Conservation (phyloP, 352 stramenopile species). For the Globisporangium cystogenes region DNA sequence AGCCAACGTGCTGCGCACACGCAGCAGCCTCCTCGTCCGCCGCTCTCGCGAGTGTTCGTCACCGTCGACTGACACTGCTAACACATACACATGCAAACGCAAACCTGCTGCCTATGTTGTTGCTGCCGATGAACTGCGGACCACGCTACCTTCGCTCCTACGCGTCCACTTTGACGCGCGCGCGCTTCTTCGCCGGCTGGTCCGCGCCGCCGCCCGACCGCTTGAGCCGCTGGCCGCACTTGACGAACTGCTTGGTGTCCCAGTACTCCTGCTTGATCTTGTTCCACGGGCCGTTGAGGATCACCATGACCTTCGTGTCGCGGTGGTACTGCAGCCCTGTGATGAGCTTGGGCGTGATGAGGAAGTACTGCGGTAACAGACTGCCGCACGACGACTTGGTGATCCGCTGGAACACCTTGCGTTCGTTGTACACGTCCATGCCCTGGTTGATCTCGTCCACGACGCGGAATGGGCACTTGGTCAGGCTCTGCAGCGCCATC, state of each 20-base stretch:
- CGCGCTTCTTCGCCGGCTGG: slow-evolving; percentile 13
- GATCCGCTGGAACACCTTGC: slow-evolving; percentile 87
- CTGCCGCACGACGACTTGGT: slow-evolving; percentile 84
- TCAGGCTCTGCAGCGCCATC: slow-evolving; percentile 86
- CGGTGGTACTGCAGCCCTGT: slow-evolving; percentile 77
- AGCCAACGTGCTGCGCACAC: neutral
- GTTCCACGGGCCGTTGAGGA: slow-evolving; percentile 85
- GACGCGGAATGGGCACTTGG: slow-evolving; percentile 83
- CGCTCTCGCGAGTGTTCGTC: neutral
- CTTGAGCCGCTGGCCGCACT: slow-evolving; percentile 30
- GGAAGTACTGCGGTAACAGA: slow-evolving; percentile 85
- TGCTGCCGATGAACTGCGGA: neutral
- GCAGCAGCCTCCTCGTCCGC: neutral
- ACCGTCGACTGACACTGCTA: neutral
- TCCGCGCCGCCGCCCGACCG: slow-evolving; percentile 3
- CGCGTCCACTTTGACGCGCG: slow-evolving; percentile 10
- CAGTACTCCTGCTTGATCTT: slow-evolving; percentile 71
- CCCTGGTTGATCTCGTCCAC: slow-evolving; percentile 90
- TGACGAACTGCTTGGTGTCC: slow-evolving; percentile 53
- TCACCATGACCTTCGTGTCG: slow-evolving; percentile 86
- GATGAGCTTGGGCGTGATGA: slow-evolving; percentile 89
- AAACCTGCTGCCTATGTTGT: neutral
- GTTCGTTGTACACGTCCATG: slow-evolving; percentile 89
- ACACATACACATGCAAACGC: neutral
- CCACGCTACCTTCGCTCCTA: neutral